Conservation (phyloP, 2,329 filamentous ascomycete species). For the Zalaria obscura region DNA sequence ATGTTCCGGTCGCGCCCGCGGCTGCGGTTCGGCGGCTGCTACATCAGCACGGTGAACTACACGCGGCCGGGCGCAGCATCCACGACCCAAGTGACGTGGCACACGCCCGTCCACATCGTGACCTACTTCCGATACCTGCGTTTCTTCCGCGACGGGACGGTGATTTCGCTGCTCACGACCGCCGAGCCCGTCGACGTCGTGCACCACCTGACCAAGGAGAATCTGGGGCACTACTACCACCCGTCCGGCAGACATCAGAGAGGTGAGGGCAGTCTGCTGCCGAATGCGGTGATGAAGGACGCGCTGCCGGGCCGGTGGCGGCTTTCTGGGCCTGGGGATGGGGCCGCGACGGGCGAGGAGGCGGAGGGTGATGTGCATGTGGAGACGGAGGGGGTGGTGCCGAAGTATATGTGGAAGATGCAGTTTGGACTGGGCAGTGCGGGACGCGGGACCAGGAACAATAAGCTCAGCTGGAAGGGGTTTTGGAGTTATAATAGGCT, state of each 20-base stretch:
- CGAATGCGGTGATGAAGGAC: constrained; percentile 49
- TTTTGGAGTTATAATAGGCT: constrained; percentile 85
- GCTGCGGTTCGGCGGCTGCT: constrained; percentile 86
- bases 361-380: constrained; percentile 58
- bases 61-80: constrained; percentile 65
- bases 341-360: constrained; percentile 18
- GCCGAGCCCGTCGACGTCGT: constrained; percentile 77
- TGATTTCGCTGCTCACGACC: constrained; percentile 68
- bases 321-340: constrained; percentile 36
- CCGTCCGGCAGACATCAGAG: neutral
- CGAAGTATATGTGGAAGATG: constrained; percentile 76
- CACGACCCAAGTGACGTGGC: constrained; percentile 59
- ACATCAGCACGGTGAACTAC: constrained; percentile 96
- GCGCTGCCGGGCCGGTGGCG: constrained; percentile 55
- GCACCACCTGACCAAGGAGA: constrained; percentile 62
- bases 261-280: constrained; percentile 25
- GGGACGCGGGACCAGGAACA: constrained; percentile 51
- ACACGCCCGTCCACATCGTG: constrained; percentile 77
- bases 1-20: constrained; percentile 77
- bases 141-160: constrained; percentile 81
- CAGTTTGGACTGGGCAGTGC: constrained; percentile 53
- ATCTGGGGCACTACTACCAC: constrained; percentile 31
- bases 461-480: constrained; percentile 75
- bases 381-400: constrained; percentile 70
- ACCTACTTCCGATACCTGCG: constrained; percentile 97